phyloP scores from a whole-genome alignment of 768 basidiomycete species.

The Daedaleopsis nitida region DNA sequence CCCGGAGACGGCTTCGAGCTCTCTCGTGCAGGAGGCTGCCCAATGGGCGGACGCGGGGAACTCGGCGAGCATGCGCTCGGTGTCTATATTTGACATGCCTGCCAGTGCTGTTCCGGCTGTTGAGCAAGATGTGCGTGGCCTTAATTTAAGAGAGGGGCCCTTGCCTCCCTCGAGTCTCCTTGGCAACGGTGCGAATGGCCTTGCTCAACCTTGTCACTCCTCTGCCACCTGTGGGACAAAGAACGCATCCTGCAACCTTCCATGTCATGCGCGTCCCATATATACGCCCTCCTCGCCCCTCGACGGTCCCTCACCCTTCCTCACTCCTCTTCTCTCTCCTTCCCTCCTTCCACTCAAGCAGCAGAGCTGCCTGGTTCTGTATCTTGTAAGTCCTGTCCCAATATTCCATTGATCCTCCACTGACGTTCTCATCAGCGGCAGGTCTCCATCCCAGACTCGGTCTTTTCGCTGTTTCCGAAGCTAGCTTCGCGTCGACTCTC shows the following conservation, averaged over 20 bases:
- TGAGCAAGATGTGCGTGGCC: background rate
- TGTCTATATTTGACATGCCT: background rate
- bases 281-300: slow-evolving; percentile 27
- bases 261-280: slow-evolving; percentile 9
- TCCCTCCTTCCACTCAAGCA: slow-evolving; percentile 38
- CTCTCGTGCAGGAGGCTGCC: slow-evolving; percentile 8
- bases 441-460: slow-evolving; percentile 24
- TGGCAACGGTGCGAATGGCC: slow-evolving; percentile 17
- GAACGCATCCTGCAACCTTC: slow-evolving; percentile 1
- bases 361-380: slow-evolving; percentile 52
- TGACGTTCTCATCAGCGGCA: slow-evolving; percentile 17
- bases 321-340: slow-evolving; percentile 26
- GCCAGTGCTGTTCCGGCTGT: background rate
- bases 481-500: slow-evolving; percentile 28
- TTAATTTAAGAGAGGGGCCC: background rate
- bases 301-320: slow-evolving; percentile 3
- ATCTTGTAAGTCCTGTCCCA: slow-evolving; percentile 29
- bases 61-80: slow-evolving; percentile 4
- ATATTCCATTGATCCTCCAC: slow-evolving; percentile 7
- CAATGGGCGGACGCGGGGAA: slow-evolving; percentile 12
- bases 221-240: background rate
- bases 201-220: background rate
- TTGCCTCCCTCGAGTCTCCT: slow-evolving; percentile 2
- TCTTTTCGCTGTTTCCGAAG: slow-evolving; percentile 26
- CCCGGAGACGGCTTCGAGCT: slow-evolving; percentile 10